These are phyloP conservation scores for Russula dissimulans DNA, from an alignment of 768 basidiomycete species.

Conservation along the genomic window DNA sequence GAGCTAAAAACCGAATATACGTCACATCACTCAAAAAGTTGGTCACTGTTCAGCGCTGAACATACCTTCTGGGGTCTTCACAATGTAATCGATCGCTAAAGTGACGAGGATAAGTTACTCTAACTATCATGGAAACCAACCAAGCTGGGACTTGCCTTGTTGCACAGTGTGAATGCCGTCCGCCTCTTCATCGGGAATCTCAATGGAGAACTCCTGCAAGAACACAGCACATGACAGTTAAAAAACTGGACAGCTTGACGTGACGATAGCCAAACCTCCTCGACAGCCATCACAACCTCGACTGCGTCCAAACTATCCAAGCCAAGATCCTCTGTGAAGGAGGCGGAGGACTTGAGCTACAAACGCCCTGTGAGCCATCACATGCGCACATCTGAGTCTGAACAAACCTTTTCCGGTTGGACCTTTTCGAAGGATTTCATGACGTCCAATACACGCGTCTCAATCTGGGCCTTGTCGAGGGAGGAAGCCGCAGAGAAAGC, in stretches of 20 bases:
- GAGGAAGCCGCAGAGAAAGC: conserved; percentile 58
- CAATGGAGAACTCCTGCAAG: conserved; percentile 85
- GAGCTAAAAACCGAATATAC: background rate
- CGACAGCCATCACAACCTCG: conserved; percentile 98
- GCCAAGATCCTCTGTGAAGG: conserved; percentile 76
- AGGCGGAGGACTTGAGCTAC: conserved; percentile 56
- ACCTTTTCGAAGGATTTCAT: conserved; percentile 89
- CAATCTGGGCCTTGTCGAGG: conserved; percentile 59
- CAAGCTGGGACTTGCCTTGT: conserved; percentile 52
- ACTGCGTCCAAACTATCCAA: conserved; percentile 95
- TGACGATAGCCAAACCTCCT: conserved; percentile 50
- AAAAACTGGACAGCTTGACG: background rate
- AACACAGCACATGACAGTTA: background rate
- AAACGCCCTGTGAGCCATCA: background rate
- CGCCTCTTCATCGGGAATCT: conserved; percentile 96
- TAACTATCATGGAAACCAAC: conserved; percentile 13
- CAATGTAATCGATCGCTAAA: conserved; percentile 89
- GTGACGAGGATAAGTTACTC: background rate
- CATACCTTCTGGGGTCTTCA: conserved; percentile 81
- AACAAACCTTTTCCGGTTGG: conserved; percentile 53
- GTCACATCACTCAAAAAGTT: background rate
- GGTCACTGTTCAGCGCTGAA: background rate
- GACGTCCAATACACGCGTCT: conserved; percentile 69
- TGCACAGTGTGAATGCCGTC: conserved; percentile 88
- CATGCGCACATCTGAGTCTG: conserved; percentile 4